These are phyloP conservation scores for Gastroboletus turbinatus DNA, from an alignment of 1,284 basidiomycete genomes.

Conservation along the genomic window DNA sequence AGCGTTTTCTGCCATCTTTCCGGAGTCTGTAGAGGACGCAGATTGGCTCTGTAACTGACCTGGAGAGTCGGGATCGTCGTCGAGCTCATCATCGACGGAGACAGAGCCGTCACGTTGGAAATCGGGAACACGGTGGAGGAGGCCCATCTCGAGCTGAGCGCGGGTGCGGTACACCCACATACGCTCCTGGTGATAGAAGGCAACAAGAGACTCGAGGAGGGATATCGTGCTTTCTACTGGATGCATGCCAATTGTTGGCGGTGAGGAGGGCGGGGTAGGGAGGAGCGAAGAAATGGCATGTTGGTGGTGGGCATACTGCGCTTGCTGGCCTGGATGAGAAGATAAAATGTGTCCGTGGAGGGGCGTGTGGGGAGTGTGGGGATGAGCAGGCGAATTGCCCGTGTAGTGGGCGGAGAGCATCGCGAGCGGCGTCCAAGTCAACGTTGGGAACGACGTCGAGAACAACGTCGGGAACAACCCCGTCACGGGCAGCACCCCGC, in stretches of 20 bases:
- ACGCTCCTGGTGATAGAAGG: constrained; percentile 66
- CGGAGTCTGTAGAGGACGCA: constrained; percentile 18
- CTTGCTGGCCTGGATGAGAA: constrained; percentile 23
- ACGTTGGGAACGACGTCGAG: not conserved
- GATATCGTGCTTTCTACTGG: constrained; percentile 45
- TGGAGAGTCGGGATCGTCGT: constrained; percentile 15
- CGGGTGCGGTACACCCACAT: constrained; percentile 64
- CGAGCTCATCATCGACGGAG: constrained; percentile 21
- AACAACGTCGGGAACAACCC: no score
- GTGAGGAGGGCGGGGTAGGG: constrained; percentile 49
- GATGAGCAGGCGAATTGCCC: constrained; percentile 17
- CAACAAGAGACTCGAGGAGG: constrained; percentile 60
- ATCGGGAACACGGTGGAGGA: constrained; percentile 29
- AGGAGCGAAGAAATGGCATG: constrained; percentile 34
- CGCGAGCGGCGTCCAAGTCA: constrained; percentile 2
- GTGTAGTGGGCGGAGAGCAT: constrained; percentile 33
- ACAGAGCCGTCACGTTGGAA: constrained; percentile 21
- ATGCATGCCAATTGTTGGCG: constrained; percentile 34
- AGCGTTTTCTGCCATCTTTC: constrained; percentile 21
- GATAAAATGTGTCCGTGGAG: constrained; percentile 14
- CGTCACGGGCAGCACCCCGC: constrained; percentile 12
- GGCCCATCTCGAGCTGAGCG: constrained; percentile 43
- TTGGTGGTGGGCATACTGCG: constrained; percentile 27
- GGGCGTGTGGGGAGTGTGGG: constrained; percentile 20
- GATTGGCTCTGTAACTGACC: constrained; percentile 14